Conservation (phyloP, 2,329 filamentous ascomycete genomes). For the Hymenoscyphus repandus region DNA sequence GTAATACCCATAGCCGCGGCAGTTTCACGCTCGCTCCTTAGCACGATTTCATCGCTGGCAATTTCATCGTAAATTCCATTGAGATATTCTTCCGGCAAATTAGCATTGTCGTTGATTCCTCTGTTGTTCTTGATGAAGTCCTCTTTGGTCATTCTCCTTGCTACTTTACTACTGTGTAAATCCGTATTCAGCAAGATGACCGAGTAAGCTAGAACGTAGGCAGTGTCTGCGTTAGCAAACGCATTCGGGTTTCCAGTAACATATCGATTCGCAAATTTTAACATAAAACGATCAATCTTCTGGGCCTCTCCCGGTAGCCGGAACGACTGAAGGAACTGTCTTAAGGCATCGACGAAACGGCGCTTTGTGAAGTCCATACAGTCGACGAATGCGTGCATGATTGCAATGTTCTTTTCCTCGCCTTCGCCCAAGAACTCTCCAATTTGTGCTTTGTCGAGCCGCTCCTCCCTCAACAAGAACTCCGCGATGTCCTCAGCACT, state of each 20-base stretch:
- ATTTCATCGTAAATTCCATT: slow-evolving; percentile 90
- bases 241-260: slow-evolving; percentile 93
- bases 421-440: slow-evolving; percentile 95
- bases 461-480: slow-evolving; percentile 77
- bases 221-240: slow-evolving; percentile 96
- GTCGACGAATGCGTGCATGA: slow-evolving; percentile 98
- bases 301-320: slow-evolving; percentile 92
- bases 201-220: slow-evolving; percentile 92
- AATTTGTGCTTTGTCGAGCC: slow-evolving; percentile 84
- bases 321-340: slow-evolving; percentile 91
- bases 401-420: slow-evolving; percentile 87
- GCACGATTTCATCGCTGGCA: slow-evolving; percentile 81
- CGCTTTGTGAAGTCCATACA: slow-evolving; percentile 88
- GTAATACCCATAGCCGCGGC: slow-evolving; percentile 71
- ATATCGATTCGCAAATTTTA: slow-evolving; percentile 97
- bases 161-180: slow-evolving; percentile 83
- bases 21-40: slow-evolving; percentile 85
- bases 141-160: slow-evolving; percentile 83
- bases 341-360: slow-evolving; percentile 86
- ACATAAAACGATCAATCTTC: slow-evolving; percentile 99
- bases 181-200: slow-evolving; percentile 97
- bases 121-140: slow-evolving; percentile 99
- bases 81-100: slow-evolving; percentile 90
- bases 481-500: slow-evolving; percentile 74
- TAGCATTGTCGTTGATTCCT: slow-evolving; percentile 93